Evolutionary conservation across 371 early-diverging fungal genomes (phyloP), one percentile per base, ranked within the genome.

Genomic region (Nematocida major): DNA sequence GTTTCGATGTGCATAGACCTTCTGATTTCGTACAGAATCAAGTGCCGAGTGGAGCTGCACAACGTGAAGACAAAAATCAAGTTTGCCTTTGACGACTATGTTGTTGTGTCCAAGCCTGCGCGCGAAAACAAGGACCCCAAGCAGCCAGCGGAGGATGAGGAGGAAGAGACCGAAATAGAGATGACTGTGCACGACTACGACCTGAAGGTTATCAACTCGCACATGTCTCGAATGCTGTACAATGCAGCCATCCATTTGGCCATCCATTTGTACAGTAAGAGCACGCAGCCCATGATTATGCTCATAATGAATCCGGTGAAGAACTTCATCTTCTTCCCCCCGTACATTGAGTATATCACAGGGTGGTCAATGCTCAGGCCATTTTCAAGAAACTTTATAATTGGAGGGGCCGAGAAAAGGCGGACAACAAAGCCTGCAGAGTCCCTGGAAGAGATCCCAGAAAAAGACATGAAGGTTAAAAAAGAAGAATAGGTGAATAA

Each of bases 121-220:
- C 5, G 13, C 18, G 45, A 40, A 1, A 24, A 54, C 4, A 40
- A 24, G 32, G 34, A 69, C 32, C 26, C 68, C 15, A 28, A 9
- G 42, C 15, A 54, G 26, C 78, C 79, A 15, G 54, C 54, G 26
- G 32, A 18, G 32, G 81, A 80, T 34, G 67, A 78, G 42, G 81
- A 79, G 9, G 81, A 79, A 40, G 62, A 43, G 34, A 18, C 13
- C 42, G 83, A 82, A 53, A 67, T 80, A 48, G 85, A 85, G 67
- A 81, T 83, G 68, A 80, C 82, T 20, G 73, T 68, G 40, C 48
- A 53, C n/a, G 80, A 83, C n/a, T 85, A 85, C 48, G 85, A 85
- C 48, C 42, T 39, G 3, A 67, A 57, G 43, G 85, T 82, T 67
- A 54, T 73, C 30, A 81, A 48, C 45, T 78, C 80, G 45, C 28